Evolutionary conservation across 805 yeast genomes (phyloP), one percentile per base, ranked within the genome.

Genomic region (Yamadazyma scolyti): DNA sequence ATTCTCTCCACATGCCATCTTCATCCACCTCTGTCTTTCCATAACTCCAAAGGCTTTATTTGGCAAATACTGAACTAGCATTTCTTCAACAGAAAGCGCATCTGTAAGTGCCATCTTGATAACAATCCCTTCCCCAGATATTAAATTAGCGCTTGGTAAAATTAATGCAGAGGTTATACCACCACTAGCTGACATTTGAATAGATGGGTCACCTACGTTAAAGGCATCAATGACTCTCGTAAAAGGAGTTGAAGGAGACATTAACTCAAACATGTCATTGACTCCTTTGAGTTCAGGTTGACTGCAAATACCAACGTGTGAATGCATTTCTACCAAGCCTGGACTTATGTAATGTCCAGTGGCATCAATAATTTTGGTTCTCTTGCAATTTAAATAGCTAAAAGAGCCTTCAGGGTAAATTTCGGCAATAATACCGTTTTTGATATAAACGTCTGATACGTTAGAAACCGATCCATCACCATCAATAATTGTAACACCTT

Each of bases 261-360:
- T 27, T 15, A 23, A 16, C 29, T 32, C 36, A 22, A 32, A 32
- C 36, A 32, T 32, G 18, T 32, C 36, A 20, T 32, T 32, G 17
- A 32, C 36, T 5, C 36, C 36, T 11, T 18, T 28, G 8, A 32
- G 16, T 15, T 32, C 36, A 4, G 36, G 36, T 16, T 32, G 36
- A 18, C 27, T 11, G 26, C 36, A 32, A 11, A 32, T 32, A 5
- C 36, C 36, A 11, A 28, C 23, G 14, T 32, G 36, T 5, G 36
- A 32, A 15, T 32, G 36, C 36, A 32, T 32, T 18, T 32, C 36
- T 5, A 32, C 36, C 19, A 32, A 32, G 9, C 36, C 36, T 12
- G 36, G 36, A 27, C 30, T 25, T 9, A 32, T 32, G 16, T 27
- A 32, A 18, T 27, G 20, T 9, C 31, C 31, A 9, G 20, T 9